phyloP scores from a whole-genome alignment of 1,284 basidiomycete species.

The Ceratobasidium sp. region DNA sequence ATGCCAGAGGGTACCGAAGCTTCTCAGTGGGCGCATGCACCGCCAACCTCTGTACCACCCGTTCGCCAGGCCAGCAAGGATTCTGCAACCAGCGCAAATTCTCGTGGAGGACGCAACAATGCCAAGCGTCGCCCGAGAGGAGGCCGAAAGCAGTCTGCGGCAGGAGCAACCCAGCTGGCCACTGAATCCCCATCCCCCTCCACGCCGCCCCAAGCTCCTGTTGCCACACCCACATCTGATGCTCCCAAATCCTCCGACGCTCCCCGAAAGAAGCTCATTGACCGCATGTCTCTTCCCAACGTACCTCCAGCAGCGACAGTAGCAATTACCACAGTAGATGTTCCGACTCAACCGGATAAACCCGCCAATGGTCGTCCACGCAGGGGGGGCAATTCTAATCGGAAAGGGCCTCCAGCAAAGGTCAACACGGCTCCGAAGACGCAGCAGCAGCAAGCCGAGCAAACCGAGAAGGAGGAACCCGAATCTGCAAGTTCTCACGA shows the following conservation, averaged over 20 bases:
- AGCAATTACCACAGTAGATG: conserved; percentile 13
- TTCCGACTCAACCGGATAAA: conserved; percentile 27
- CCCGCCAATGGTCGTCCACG: conserved; percentile 1
- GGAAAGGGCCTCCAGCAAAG: conserved; percentile 30
- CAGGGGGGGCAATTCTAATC: conserved; percentile 12
- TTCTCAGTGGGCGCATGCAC: conserved; percentile 27
- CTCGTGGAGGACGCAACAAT: not conserved
- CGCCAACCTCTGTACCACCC: conserved; percentile 19
- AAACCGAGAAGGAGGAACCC: conserved; percentile 15
- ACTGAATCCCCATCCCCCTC: not conserved
- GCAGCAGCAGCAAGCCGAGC: conserved; percentile 14
- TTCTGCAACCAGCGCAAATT: not conserved
- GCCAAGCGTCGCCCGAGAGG: not conserved
- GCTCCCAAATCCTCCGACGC: conserved; percentile 8
- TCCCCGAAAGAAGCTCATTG: conserved; percentile 30
- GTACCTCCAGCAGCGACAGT: conserved; percentile 2
- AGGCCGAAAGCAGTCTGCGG: conserved; percentile 18
- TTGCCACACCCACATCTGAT: conserved; percentile 19
- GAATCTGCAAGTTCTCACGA: not conserved
- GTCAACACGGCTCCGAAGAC: conserved; percentile 17
- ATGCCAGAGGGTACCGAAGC: conserved; percentile 42
- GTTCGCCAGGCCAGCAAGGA: conserved; percentile 30
- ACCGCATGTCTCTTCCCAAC: conserved; percentile 23
- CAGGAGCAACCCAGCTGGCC: not conserved
- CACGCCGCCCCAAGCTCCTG: not conserved